Conservation (phyloP, 192 early-diverging fungal species). For the Funneliformis mosseae region DNA sequence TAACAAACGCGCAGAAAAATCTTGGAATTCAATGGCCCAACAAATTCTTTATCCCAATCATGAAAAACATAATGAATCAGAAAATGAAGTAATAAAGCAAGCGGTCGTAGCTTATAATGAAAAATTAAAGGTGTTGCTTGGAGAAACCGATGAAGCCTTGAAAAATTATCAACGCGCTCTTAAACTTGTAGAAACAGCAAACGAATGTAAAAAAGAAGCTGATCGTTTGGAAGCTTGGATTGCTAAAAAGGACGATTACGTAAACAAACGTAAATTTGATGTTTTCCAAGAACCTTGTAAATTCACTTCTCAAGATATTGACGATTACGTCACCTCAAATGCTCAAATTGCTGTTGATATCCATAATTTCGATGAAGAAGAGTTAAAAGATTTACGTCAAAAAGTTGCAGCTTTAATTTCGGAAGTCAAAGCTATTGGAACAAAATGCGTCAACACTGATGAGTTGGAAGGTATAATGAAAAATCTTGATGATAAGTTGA, state of each 20-base stretch:
- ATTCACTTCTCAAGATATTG: conserved; percentile 30
- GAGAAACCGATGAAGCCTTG: conserved; percentile 26
- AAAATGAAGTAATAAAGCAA: conserved; percentile 18
- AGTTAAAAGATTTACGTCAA: conserved; percentile 28
- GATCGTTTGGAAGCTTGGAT: conserved; percentile 29
- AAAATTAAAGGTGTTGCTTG: not conserved
- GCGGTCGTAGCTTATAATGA: not conserved
- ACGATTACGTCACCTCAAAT: conserved; percentile 25
- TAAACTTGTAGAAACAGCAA: not conserved
- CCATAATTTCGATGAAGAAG: conserved; percentile 33
- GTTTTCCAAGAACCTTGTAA: conserved; percentile 22
- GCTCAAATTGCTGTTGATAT: conserved; percentile 28
- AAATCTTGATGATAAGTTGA: not conserved
- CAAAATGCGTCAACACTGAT: conserved; percentile 34
- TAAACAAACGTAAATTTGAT: conserved; percentile 33
- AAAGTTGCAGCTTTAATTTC: conserved; percentile 29
- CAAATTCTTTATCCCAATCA: conserved; percentile 18
- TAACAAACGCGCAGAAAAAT: conserved; percentile 1
- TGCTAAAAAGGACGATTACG: conserved; percentile 21
- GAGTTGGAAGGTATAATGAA: conserved; percentile 25
- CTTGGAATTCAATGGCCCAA: conserved; percentile 4
- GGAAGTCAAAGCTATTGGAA: conserved; percentile 19
- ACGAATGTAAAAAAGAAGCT: conserved; percentile 33
- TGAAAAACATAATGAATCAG: conserved; percentile 17
- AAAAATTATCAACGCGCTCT: conserved; percentile 29